Evolutionary conservation across 495 filamentous ascomycete species (phyloP), one percentile per base, ranked within the genome.

Genomic region (Trichocladium uniseriatum): DNA sequence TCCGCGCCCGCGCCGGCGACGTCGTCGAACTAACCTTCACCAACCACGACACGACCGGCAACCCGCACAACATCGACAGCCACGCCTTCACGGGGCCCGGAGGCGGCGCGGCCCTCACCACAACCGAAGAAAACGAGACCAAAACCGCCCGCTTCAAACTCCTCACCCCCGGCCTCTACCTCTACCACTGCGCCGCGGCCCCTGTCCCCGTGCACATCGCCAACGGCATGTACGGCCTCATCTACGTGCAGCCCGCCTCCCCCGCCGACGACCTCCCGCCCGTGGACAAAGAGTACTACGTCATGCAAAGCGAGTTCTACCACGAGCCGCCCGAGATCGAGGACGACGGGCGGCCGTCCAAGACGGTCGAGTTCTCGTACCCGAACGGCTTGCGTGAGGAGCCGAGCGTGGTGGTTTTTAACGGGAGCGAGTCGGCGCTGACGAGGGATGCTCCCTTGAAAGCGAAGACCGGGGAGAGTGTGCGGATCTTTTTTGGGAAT

Each of bases 241-340:
- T 50, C 3, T 50, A 43, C 48, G 48, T 50, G 31, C 39, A 50
- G 48, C 48, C 48, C 11, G 31, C 39, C 2, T 27, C 24, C 24
- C 24, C 24, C 24, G 24, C 24, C 4, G 27, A 15, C 27, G 34
- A 29, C 24, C 39, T 50, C 9, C 48, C 38, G 15, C 31, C 31
- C 20, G 40, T 43, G 2, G 48, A 50, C 48, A 39, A 24, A 22
- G 48, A 50, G 24, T 50, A 43, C 48, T 50, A 50, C 40, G 48
- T 50, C 21, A 50, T 50, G 48, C 48, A 50, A 32, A 43, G 39
- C 39, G 48, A 50, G 40, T 50, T 50, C 39, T 50, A 50, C 39
- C 48, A 50, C 34, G 48, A 50, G 40, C 39, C 48, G 39, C 48
- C 48, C 15, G 48, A 43, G 48, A 16, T 36, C 2, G 3, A 6